Base-by-base conservation (phyloP, 2,329 filamentous ascomycete genomes). In the Penicillium vulpinum region DNA sequence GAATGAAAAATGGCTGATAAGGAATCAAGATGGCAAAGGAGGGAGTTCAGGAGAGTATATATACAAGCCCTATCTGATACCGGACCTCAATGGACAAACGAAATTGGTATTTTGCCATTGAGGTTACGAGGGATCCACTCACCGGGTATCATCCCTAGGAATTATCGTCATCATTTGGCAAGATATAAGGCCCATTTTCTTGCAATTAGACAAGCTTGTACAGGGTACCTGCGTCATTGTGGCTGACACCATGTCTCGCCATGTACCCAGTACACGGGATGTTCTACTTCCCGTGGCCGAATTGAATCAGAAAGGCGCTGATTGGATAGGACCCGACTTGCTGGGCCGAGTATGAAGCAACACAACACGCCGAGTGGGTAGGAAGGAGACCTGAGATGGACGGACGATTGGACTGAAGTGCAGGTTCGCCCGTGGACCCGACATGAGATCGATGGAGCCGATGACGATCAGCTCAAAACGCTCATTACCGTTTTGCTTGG, bases 131-230 rank as follows among this genome's bases (percentile, higher is more conserved):
- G 65, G 66, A 60, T 71, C 71, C 70, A 72, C 68, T 56, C 46
- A 41, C 52, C 56, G 61, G 60, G 66, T 66, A 67, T 64, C 67
- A 67, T 70, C 61, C 71, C 71, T 73, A 68, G 62, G 67, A 71
- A 75, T 75, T 73, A 67, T 74, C 73, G 72, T 75, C 66, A 68
- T 70, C 57, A 60, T 63, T 63, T 62, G 54, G 60, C 57, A 57
- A 59, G 51, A 58, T 59, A 51, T 51, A 51, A 51, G 55, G 51
- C 50, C 38, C 38, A 56, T 48, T n/a, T 40, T 50, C 33, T 41
- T 43, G 54, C 39, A 53, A 40, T 16, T 11, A 24, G 31, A 40
- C 40, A 38, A 47, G 24, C 18, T 28, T 24, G 63, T 66, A 62
- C 21, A 59, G 45, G 59, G 60, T 64, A 66, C 63, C 62, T 62